phyloP scores from a whole-genome alignment of 306 rosid genomes.

The cucumber (Cucumis sativus) region Cucumber_9930_V3 NC_026660.2:20973501-20974000 shows the following conservation, averaged over 20 bases:
- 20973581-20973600: slow-evolving; percentile 95
- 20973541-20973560: slow-evolving; percentile 65
- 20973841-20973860: neutral
- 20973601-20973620: neutral
- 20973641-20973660: neutral
- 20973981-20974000: too few relatives aligned
- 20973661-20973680: neutral
- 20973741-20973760: neutral
- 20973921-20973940: too few relatives aligned
- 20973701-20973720: neutral
- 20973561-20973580: slow-evolving; percentile 75
- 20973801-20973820: neutral
- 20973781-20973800: neutral
- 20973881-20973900: too few relatives aligned
- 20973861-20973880: neutral
- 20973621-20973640: neutral
- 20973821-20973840: neutral
- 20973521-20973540: slow-evolving; percentile 99
- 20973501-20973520: slow-evolving; percentile 90
- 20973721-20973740: neutral
- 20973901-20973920: too few relatives aligned
- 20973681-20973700: neutral
- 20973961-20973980: too few relatives aligned
- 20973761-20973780: neutral
- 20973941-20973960: too few relatives aligned